phyloP scores from a whole-genome alignment of 805 yeast species.

The Metschnikowia santaceciliae region DNA sequence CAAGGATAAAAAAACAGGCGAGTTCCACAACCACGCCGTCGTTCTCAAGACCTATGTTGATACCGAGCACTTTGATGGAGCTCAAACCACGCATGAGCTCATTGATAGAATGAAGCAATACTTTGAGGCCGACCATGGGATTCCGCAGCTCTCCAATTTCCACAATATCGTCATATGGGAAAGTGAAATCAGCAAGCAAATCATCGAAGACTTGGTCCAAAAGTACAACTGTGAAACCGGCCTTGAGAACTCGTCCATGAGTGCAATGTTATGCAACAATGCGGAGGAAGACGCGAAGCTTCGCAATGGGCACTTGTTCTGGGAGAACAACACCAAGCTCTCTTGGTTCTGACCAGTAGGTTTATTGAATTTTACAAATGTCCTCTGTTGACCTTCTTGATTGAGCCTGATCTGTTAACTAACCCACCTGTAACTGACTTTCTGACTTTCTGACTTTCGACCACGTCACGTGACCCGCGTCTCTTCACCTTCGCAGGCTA shows the following conservation, averaged over 20 bases:
- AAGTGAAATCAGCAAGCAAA: constrained; percentile 23
- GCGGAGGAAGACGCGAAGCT: constrained; percentile 24
- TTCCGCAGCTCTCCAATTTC: constrained; percentile 14
- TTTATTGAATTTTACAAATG: too few species aligned
- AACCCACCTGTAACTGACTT: too few species aligned
- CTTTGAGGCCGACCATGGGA: constrained; percentile 14
- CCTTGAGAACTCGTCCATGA: constrained; percentile 31
- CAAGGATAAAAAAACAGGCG: constrained; percentile 12
- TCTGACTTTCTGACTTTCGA: too few species aligned
- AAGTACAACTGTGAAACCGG: constrained; percentile 19
- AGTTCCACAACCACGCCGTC: constrained; percentile 20
- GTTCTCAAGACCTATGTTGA: constrained; percentile 26
- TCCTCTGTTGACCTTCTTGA: not conserved
- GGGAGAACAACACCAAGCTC: constrained; percentile 41
- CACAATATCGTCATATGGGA: constrained; percentile 32
- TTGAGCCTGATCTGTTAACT: not conserved
- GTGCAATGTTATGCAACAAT: constrained; percentile 31
- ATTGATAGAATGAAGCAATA: constrained; percentile 14
- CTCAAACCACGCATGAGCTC: constrained; percentile 13
- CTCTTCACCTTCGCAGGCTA: not conserved
- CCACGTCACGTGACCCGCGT: not conserved
- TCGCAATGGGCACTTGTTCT: constrained; percentile 25
- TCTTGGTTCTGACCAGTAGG: constrained; percentile 34
- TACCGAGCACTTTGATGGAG: constrained; percentile 17
- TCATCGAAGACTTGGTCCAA: constrained; percentile 16